Base-by-base conservation (phyloP, 805 yeast genomes). In the Saccharomycopsis fibuligera region DNA sequence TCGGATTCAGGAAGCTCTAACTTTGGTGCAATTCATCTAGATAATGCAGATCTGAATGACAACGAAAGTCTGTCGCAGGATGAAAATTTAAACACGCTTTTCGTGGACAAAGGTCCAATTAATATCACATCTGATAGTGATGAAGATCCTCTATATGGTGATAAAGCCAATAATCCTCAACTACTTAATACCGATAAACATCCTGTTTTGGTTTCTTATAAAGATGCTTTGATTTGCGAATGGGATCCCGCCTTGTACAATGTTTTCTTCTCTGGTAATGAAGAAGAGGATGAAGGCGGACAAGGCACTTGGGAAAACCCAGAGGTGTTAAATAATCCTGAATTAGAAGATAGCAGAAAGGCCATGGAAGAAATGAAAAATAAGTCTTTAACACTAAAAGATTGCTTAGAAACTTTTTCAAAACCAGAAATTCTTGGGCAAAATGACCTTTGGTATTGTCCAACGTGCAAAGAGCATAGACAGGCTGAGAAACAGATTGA, bases 371-470 rank as follows among this genome's bases (percentile, higher is more conserved):
- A 58, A 19, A 57, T 59, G 40, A 55, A 56, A 44, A 54, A 58
- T 3, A 65, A 65, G 43, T 69, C 70, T 30, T 74, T 83, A 19
- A 69, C 85, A 0, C 70, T 91, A 17, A 76, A 79, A 54, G 91
- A 86, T 57, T 91, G 98, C 60, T 62, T 91, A 41, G 73, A 75
- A 19, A 61, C 79, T 50, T 91, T 91, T 59, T 78, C 95, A 17
- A 75, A 78, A 44, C 83, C 95, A 0, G 99, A 91, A 62, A 78
- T 89, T 2, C 70, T 91, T 40, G 87, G 96, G 12, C 84, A 86
- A 44, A 83, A 87, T 47, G 98, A 91, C 64, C 70, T 88, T 30
- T 91, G 98, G 98, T 90, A 82, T 58, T 91, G 99, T 63, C 95
- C 96, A 0, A 67, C 70, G 10, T 91, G 99, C 68, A 79, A 85